phyloP scores from a whole-genome alignment of 148 eudicot species.

The Vaccinium vitisidaea region DNA sequence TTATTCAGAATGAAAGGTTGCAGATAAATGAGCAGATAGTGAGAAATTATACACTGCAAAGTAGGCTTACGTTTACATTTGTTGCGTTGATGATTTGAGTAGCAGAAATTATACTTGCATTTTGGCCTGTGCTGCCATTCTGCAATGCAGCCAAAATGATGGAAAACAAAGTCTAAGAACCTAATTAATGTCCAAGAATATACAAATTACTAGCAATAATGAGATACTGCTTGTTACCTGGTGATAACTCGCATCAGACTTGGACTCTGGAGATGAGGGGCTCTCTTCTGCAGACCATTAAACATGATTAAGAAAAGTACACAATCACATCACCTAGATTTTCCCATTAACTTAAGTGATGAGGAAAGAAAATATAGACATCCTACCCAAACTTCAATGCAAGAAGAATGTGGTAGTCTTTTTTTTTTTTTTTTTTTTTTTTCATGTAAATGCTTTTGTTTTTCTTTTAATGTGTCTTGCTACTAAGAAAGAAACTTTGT shows the following conservation, averaged over 20 bases:
- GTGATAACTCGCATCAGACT: slow-evolving; percentile 31
- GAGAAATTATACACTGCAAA: slow-evolving; percentile 6
- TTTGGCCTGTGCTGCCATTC: slow-evolving; percentile 38
- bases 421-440: not conserved
- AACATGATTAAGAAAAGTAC: not conserved
- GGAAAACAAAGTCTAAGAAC: slow-evolving; percentile 1
- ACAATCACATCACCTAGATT: not conserved
- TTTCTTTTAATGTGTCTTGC: not conserved
- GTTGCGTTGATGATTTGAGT: slow-evolving; percentile 31
- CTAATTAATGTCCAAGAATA: not conserved
- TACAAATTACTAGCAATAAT: not conserved
- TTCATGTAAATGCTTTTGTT: not conserved
- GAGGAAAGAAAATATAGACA: not conserved
- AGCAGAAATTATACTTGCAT: slow-evolving; percentile 26
- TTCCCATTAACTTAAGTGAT: not conserved
- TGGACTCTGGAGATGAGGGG: slow-evolving; percentile 33
- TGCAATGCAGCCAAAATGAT: slow-evolving; percentile 30
- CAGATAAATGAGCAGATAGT: slow-evolving; percentile 8
- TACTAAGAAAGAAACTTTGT: not conserved
- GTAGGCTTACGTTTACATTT: slow-evolving; percentile 44
- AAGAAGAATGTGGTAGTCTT: not conserved
- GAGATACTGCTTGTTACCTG: slow-evolving; percentile 40
- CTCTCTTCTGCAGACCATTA: slow-evolving; percentile 51
- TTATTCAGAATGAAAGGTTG: slow-evolving; percentile 1
- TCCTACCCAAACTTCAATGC: not conserved